These are phyloP conservation scores for Glycine latifolia DNA, from an alignment of 306 rosid genomes.

Conservation along the genomic window DNA sequence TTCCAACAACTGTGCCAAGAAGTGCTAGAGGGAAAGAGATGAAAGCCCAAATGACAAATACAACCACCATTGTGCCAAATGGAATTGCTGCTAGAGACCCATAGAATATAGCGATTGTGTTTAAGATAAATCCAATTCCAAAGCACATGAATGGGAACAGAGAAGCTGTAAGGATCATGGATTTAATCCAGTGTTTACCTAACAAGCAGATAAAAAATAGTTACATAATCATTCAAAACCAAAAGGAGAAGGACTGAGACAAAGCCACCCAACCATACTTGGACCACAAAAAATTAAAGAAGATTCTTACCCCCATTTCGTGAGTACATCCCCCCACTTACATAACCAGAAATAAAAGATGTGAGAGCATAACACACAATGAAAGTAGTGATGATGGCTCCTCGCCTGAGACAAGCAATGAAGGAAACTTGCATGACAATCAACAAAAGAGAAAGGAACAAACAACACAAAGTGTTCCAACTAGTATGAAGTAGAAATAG, in stretches of 20 bases:
- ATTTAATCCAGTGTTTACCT: slow-evolving; percentile 98
- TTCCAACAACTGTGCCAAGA: slow-evolving; percentile 98
- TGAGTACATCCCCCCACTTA: slow-evolving; percentile 99
- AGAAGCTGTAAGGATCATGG: slow-evolving; percentile 98
- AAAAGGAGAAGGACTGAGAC: slow-evolving; percentile 29
- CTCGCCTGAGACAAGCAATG: slow-evolving; percentile 71
- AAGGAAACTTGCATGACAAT: slow-evolving; percentile 27
- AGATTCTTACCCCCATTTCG: slow-evolving; percentile 82
- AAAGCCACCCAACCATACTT: slow-evolving; percentile 36
- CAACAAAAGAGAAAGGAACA: background rate
- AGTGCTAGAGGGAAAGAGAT: slow-evolving; percentile 98
- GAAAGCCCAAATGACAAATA: slow-evolving; percentile 98
- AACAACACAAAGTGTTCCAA: slow-evolving; percentile 21
- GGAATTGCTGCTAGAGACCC: slow-evolving; percentile 99
- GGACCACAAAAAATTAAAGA: slow-evolving; percentile 38
- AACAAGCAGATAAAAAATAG: slow-evolving; percentile 36
- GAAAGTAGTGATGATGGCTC: slow-evolving; percentile 97
- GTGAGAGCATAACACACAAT: slow-evolving; percentile 98
- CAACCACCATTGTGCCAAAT: slow-evolving; percentile 97
- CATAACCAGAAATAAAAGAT: slow-evolving; percentile 98
- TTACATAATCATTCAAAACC: slow-evolving; percentile 31
- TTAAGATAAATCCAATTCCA: slow-evolving; percentile 92
- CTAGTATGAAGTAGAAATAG: slow-evolving; percentile 16
- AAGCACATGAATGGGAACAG: slow-evolving; percentile 98
- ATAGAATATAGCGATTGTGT: slow-evolving; percentile 94